phyloP scores from a whole-genome alignment of 139 green algal genomes.

The Chlorella sp. region DNA sequence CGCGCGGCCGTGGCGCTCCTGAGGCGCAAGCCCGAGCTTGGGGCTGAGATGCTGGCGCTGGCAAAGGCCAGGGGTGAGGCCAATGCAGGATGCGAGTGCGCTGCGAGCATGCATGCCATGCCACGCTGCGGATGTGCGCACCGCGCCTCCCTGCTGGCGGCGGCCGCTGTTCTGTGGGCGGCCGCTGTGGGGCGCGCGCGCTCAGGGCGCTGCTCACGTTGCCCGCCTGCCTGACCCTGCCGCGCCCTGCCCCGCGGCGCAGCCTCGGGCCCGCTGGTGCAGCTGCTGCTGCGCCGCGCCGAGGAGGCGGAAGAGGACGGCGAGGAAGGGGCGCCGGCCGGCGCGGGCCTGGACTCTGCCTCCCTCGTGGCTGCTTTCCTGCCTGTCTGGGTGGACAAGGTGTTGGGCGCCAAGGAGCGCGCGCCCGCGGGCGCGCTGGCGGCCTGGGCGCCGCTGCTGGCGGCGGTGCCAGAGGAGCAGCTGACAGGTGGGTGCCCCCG shows the following conservation, averaged over 20 bases:
- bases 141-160: too few species aligned
- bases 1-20: constrained; percentile 22
- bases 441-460: constrained; percentile 56
- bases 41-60: neutral
- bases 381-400: constrained; percentile 40
- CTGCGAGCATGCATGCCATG: too few species aligned
- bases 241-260: neutral
- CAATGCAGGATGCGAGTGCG: too few species aligned
- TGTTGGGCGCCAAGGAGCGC: constrained; percentile 42
- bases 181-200: too few species aligned
- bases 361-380: constrained; percentile 36
- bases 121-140: too few species aligned
- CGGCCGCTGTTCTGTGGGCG: too few species aligned
- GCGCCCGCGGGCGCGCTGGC: constrained; percentile 12
- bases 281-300: neutral
- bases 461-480: constrained; percentile 40
- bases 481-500: constrained; percentile 28
- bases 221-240: neutral
- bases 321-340: too few species aligned
- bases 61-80: constrained; percentile 17
- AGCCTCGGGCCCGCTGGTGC: constrained; percentile 16
- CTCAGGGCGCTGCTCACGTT: too few species aligned
- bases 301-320: neutral
- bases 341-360: too few species aligned
- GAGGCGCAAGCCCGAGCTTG: constrained; percentile 25